Percentiles rank a stretch among this genome's conserved stretches.
Conservation (phyloP, 2,329 filamentous ascomycete species). For the Teratosphaeria viscida region DNA sequence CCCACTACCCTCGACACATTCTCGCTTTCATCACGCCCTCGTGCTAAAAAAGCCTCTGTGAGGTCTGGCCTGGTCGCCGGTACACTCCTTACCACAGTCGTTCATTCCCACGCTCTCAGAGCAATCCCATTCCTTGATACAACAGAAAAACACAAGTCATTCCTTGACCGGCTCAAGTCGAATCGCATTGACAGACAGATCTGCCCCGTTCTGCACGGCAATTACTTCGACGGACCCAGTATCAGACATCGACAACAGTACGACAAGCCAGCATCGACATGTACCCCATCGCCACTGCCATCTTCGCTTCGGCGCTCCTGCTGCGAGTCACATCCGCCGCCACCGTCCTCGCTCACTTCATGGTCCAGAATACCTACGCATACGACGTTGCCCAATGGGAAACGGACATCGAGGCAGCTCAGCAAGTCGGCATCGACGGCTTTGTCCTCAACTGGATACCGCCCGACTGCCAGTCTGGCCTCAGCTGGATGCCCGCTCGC, state of each 20-base stretch:
- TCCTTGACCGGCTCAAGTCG: constrained; percentile 1
- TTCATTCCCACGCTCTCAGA: constrained; percentile 11
- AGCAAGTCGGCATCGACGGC: constrained; percentile 27
- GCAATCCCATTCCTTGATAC: constrained; percentile 14
- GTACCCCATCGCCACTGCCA: constrained; percentile 7
- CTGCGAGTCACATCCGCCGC: constrained; percentile 18
- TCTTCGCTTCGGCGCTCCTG: constrained; percentile 13
- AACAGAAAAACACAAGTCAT: constrained; percentile 2
- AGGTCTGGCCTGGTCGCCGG: constrained; percentile 19
- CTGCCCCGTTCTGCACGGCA: background rate
- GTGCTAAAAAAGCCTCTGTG: constrained; percentile 13
- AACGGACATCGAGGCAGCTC: constrained; percentile 23
- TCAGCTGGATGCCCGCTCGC: constrained; percentile 24
- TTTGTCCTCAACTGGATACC: constrained; percentile 30
- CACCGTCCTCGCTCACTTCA: constrained; percentile 27
- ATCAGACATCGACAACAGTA: background rate
- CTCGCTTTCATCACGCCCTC: background rate
- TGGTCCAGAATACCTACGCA: constrained; percentile 27
- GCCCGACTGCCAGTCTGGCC: constrained; percentile 23
- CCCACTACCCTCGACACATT: constrained; percentile 5
- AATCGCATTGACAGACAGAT: background rate
- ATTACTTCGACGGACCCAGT: background rate
- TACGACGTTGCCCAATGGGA: constrained; percentile 25
- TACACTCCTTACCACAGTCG: constrained; percentile 16
- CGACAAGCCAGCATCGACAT: background rate